Conservation (phyloP, 768 basidiomycete species). For the Leccinellum luteum region DNA sequence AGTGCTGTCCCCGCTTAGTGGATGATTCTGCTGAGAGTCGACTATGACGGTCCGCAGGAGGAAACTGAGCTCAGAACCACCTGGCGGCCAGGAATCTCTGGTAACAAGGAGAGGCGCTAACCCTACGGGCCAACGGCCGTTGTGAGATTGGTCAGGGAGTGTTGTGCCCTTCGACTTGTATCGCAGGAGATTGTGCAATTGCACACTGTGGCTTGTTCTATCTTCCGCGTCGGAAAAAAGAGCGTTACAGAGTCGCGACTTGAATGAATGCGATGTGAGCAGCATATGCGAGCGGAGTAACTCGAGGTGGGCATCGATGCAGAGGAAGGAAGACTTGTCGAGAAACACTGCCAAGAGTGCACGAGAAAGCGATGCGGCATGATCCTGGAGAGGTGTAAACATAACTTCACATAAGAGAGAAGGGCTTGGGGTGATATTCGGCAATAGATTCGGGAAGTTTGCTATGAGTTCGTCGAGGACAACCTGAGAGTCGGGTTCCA, state of each 20-base stretch:
- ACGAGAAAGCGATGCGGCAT: slow-evolving; percentile 61
- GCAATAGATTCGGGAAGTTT: slow-evolving; percentile 57
- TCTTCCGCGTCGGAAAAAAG: slow-evolving; percentile 76
- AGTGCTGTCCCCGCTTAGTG: slow-evolving; percentile 15
- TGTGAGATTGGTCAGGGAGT: slow-evolving; percentile 21
- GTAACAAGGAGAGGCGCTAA: slow-evolving; percentile 71
- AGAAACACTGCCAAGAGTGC: slow-evolving; percentile 69
- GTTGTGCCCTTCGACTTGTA: slow-evolving; percentile 12
- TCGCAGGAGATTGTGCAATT: slow-evolving; percentile 23
- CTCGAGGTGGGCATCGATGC: slow-evolving; percentile 62
- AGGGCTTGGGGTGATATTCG: slow-evolving; percentile 63
- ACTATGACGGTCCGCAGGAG: slow-evolving; percentile 81
- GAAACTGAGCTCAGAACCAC: slow-evolving; percentile 81
- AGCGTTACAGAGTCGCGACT: slow-evolving; percentile 61
- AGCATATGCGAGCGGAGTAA: slow-evolving; percentile 76
- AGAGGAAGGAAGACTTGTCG: slow-evolving; percentile 58
- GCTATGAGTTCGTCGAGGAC: slow-evolving; percentile 49
- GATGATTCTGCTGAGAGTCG: slow-evolving; percentile 57
- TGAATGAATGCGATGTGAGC: slow-evolving; percentile 71
- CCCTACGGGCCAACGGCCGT: slow-evolving; percentile 60
- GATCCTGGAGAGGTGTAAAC: slow-evolving; percentile 56
- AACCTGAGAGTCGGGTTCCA: slow-evolving; percentile 17
- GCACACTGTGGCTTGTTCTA: slow-evolving; percentile 34
- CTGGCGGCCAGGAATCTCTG: slow-evolving; percentile 81
- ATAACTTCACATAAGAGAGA: slow-evolving; percentile 60